Conservation (phyloP, 768 basidiomycete species). For the Dioszegia aurantiaca region DNA sequence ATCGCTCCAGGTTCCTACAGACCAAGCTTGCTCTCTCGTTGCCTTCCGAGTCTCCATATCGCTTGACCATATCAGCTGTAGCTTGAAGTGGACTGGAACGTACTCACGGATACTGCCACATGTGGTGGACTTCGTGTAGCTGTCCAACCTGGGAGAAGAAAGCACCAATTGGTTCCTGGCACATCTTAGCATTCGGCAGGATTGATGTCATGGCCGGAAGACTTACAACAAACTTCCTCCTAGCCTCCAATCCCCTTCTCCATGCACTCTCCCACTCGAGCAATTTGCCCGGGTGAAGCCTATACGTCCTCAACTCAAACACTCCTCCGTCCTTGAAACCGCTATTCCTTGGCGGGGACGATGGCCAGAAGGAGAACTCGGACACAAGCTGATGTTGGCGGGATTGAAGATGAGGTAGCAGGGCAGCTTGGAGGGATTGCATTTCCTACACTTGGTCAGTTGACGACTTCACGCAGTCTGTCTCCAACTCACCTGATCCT, state of each 20-base stretch:
- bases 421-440: slow-evolving; percentile 21
- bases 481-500: slow-evolving; percentile 62
- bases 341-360: slow-evolving; percentile 75
- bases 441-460: slow-evolving; percentile 12
- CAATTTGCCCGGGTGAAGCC: slow-evolving; percentile 77
- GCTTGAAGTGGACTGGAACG: slow-evolving; percentile 21
- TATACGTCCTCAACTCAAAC: slow-evolving; percentile 86
- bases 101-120: slow-evolving; percentile 96
- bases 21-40: slow-evolving; percentile 85
- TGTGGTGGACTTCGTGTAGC: slow-evolving; percentile 73
- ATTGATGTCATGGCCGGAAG: background rate
- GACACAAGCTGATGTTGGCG: slow-evolving; percentile 69
- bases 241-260: slow-evolving; percentile 91
- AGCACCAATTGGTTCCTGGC: slow-evolving; percentile 49
- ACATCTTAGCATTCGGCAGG: slow-evolving; percentile 5
- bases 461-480: background rate
- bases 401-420: slow-evolving; percentile 72
- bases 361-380: slow-evolving; percentile 94
- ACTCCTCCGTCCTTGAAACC: slow-evolving; percentile 64
- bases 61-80: slow-evolving; percentile 18
- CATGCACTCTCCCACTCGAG: slow-evolving; percentile 95
- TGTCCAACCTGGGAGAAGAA: slow-evolving; percentile 53
- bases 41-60: slow-evolving; percentile 74
- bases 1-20: slow-evolving; percentile 90
- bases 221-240: slow-evolving; percentile 75